Conservation (phyloP, 2,329 filamentous ascomycete species). For the Alternaria burnsii region DNA sequence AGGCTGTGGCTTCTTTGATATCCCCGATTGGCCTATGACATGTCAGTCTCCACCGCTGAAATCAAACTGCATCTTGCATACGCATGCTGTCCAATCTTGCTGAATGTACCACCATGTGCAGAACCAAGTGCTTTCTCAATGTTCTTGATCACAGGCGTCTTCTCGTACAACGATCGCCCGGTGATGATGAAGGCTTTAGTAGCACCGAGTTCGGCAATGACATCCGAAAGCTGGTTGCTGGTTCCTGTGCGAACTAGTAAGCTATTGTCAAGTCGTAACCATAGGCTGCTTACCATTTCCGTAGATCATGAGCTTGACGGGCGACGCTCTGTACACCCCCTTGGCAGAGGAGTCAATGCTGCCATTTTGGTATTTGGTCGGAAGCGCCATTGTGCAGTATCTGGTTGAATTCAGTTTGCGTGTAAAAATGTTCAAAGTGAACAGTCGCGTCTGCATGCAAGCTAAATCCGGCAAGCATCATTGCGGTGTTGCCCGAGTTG, state of each 20-base stretch:
- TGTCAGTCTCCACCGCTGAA: constrained; percentile 16
- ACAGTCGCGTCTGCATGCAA: constrained; percentile 14
- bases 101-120: constrained; percentile 63
- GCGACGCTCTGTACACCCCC: constrained; percentile 49
- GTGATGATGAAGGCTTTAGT: constrained; percentile 66
- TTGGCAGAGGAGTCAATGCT: constrained; percentile 44
- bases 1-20: constrained; percentile 45
- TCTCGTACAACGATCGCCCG: constrained; percentile 62
- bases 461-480: constrained; percentile 12
- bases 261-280: neutral
- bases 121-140: constrained; percentile 59
- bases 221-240: constrained; percentile 42
- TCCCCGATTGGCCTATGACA: constrained; percentile 43
- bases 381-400: constrained; percentile 38
- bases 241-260: constrained; percentile 34
- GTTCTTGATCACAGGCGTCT: constrained; percentile 62
- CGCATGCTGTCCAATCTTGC: constrained; percentile 64
- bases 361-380: constrained; percentile 46
- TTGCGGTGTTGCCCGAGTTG: constrained; percentile 27
- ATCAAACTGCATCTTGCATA: constrained; percentile 42
- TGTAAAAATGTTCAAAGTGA: constrained; percentile 7
- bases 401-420: constrained; percentile 4
- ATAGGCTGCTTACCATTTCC: constrained; percentile 36
- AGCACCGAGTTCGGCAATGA: constrained; percentile 44
- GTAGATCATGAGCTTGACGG: constrained; percentile 51